Percentiles rank a stretch among this genome's conserved stretches.
Evolutionary conservation across 768 basidiomycete genomes (phyloP).

Genomic region (Suillus alpinus): DNA sequence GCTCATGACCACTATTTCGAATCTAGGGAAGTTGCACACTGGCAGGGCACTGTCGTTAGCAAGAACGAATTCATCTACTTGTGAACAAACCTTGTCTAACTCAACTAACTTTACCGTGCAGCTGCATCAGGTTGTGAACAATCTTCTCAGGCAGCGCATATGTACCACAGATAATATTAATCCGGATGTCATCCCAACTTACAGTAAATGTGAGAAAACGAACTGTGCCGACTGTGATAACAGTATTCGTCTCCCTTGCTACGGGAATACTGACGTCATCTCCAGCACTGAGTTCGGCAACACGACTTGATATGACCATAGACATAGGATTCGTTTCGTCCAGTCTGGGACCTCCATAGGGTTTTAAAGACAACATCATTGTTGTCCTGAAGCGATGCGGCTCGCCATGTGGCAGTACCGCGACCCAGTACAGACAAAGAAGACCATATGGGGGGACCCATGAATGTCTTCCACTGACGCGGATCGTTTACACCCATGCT

Average conservation of each 20-base stretch:
- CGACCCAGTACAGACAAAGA: not conserved
- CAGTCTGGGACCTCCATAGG: not conserved
- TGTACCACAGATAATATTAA: slow-evolving; percentile 39
- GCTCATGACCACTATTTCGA: slow-evolving; percentile 36
- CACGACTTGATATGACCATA: not conserved
- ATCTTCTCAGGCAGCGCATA: slow-evolving; percentile 46
- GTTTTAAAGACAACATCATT: not conserved
- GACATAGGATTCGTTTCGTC: not conserved
- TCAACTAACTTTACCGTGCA: slow-evolving; percentile 41
- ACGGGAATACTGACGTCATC: not conserved
- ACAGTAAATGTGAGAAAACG: too few relatives aligned
- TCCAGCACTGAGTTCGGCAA: not conserved
- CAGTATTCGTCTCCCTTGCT: not conserved
- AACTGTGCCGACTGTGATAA: too few relatives aligned
- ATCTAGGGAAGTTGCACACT: slow-evolving; percentile 22
- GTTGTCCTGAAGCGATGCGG: not conserved
- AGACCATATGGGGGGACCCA: not conserved
- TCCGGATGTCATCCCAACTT: slow-evolving; percentile 32
- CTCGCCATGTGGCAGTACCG: not conserved
- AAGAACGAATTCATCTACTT: not conserved
- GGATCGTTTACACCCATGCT: not conserved
- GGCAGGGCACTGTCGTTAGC: not conserved
- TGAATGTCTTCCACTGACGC: not conserved
- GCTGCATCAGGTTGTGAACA: slow-evolving; percentile 40
- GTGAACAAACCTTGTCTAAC: slow-evolving; percentile 40